phyloP scores from a whole-genome alignment of 78 protist genomes.

The Paulinella micropora region DNA sequence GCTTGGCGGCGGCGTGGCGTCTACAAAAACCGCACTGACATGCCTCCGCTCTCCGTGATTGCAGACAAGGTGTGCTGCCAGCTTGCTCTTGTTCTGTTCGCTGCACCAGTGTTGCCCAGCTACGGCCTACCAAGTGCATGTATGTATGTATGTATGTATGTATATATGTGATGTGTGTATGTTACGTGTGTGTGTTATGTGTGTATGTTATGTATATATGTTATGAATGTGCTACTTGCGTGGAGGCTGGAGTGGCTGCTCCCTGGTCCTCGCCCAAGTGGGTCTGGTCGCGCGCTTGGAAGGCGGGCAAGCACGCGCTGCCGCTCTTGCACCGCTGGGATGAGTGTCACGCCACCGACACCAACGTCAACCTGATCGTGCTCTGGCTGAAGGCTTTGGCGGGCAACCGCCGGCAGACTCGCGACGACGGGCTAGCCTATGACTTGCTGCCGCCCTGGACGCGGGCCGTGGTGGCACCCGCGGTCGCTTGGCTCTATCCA shows the following conservation, averaged over 20 bases:
- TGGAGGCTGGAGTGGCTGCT: background rate
- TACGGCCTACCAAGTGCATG: no score
- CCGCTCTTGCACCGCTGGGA: background rate
- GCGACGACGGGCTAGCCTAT: conserved; percentile 10
- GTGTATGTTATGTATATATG: no score
- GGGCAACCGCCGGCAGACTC: background rate
- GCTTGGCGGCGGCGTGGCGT: background rate
- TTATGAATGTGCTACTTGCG: no score
- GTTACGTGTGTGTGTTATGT: no score
- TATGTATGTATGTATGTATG: no score
- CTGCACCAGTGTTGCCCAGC: no score
- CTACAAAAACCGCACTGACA: background rate
- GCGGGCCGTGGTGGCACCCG: background rate
- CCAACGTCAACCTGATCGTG: background rate
- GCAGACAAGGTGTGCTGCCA: background rate
- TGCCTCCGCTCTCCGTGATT: background rate
- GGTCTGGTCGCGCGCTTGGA: conserved; percentile 6
- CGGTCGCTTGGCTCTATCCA: conserved; percentile 1
- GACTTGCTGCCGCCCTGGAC: conserved; percentile 1
- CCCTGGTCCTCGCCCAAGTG: background rate
- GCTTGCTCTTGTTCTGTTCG: no score
- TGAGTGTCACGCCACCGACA: background rate
- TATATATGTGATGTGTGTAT: no score
- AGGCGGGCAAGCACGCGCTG: background rate
- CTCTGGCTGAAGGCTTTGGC: conserved; percentile 15